Percentiles rank a stretch among this genome's conserved stretches.
Conservation (phyloP, 1,284 basidiomycete genomes). For the Apiotrichum gracile region DNA sequence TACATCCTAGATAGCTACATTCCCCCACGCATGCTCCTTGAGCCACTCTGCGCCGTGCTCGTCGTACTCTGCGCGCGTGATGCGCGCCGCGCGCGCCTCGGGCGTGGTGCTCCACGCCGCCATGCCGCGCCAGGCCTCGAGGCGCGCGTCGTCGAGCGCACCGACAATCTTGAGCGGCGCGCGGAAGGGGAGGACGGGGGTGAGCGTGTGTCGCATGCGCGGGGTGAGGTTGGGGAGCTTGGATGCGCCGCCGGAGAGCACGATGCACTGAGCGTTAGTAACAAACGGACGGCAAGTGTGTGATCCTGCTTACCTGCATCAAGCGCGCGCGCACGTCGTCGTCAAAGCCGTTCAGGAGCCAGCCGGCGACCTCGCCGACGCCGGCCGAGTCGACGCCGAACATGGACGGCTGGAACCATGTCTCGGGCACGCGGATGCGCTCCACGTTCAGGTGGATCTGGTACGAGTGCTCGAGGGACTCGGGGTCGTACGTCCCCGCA, state of each 20-base stretch:
- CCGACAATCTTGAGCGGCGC: constrained; percentile 61
- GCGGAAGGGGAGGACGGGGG: constrained; percentile 74
- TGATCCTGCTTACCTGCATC: constrained; percentile 48
- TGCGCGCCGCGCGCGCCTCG: constrained; percentile 56
- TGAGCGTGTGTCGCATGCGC: constrained; percentile 64
- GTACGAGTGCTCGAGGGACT: constrained; percentile 56
- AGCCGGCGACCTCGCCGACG: constrained; percentile 80
- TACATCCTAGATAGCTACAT: constrained; percentile 24
- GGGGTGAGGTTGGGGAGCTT: constrained; percentile 64
- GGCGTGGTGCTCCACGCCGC: constrained; percentile 66
- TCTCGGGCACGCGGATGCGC: constrained; percentile 84
- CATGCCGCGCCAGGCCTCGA: constrained; percentile 93
- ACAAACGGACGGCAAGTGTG: background rate
- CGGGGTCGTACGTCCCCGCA: constrained; percentile 58
- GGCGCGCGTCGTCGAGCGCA: constrained; percentile 44
- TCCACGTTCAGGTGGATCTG: constrained; percentile 92
- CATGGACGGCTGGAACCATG: constrained; percentile 87
- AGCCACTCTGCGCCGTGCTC: constrained; percentile 79
- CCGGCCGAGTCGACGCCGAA: constrained; percentile 94
- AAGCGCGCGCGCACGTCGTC: constrained; percentile 60
- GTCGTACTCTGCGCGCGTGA: constrained; percentile 75
- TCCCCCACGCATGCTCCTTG: constrained; percentile 52
- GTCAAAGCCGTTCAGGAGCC: constrained; percentile 74
- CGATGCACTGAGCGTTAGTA: constrained; percentile 63
- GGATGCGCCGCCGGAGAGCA: constrained; percentile 78